phyloP scores from a whole-genome alignment of 371 early-diverging fungal genomes.

The Lichtheimia ramosa region DNA sequence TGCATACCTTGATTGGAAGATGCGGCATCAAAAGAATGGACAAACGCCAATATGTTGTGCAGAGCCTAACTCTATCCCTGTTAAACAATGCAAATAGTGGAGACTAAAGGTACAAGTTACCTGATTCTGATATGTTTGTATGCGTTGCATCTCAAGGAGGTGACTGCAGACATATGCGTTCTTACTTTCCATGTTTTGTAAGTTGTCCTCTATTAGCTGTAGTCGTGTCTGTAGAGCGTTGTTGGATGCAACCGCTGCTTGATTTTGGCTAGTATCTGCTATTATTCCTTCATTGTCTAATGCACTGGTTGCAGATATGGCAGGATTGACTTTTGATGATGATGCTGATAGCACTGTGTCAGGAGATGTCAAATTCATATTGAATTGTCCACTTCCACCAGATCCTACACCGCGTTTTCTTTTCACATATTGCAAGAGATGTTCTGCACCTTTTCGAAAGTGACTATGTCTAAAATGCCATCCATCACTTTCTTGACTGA shows the following conservation, averaged over 20 bases:
- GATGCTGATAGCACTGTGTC: too few relatives aligned
- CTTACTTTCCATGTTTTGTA: constrained; percentile 2
- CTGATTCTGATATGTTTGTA: constrained; percentile 9
- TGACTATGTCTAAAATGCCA: constrained; percentile 18
- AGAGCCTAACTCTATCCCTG: too few relatives aligned
- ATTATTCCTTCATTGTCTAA: too few relatives aligned
- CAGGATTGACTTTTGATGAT: too few relatives aligned
- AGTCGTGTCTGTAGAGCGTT: constrained; percentile 1
- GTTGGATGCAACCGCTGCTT: neutral
- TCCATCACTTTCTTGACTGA: neutral
- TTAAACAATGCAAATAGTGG: too few relatives aligned
- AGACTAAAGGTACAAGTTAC: neutral
- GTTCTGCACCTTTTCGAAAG: constrained; percentile 9
- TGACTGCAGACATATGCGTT: neutral
- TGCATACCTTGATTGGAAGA: too few relatives aligned
- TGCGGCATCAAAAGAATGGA: too few relatives aligned
- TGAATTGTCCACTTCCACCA: too few relatives aligned
- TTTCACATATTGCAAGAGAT: constrained; percentile 7
- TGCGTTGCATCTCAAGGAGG: constrained; percentile 2
- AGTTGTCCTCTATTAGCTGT: neutral
- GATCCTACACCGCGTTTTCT: neutral
- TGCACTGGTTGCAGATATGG: too few relatives aligned
- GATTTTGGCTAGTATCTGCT: too few relatives aligned
- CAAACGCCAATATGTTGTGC: too few relatives aligned
- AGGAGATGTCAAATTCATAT: too few relatives aligned